Base-by-base conservation (phyloP, 306 rosid species). In the Cicer judaicum region DNA sequence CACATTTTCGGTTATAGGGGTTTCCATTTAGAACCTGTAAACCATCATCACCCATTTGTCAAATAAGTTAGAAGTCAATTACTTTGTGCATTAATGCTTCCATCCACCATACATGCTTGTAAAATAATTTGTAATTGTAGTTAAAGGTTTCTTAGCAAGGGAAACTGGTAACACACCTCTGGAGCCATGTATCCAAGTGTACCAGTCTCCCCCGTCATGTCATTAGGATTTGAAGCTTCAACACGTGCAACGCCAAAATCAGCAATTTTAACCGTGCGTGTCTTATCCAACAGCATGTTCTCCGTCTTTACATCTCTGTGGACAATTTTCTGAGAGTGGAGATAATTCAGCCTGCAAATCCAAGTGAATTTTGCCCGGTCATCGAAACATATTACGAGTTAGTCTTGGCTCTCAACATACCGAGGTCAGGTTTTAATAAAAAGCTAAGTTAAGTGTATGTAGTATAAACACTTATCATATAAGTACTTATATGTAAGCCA, bases 101-200 rank as follows among this genome's bases (percentile, higher is more conserved):
- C 38, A 49, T 15, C 46, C 41, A 15, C n/a, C 64, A 54, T 18
- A 64, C 62, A 41, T 50, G 34, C 66, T 21, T 41, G 57, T 4
- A 41, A 41, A 63, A 71, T 7, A 56, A 47, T 48, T 7, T 76
- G 8, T n/a, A 71, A 71, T 15, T 64, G 36, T 29, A 0, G 5
- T 71, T 5, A 48, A 55, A 63, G 56, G 56, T 70, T 44, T 42
- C 57, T 2, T 2, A 40, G 15, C 59, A 71, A 57, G 39, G 64
- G 8, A 57, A 57, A 57, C 48, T 36, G 29, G 75, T 38, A 2
- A 76, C 72, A 56, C 70, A 92, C 98, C 98, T 93, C 98, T 2
- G 98, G 98, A 80, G 98, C 98, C 98, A 93, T 93, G 85, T 93
- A 93, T 79, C 98, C 98, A 46, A 93, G 97, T 9, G 98, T 93